Base-by-base conservation (phyloP, 1,284 basidiomycete genomes). In the Ganoderma lucidum region DNA sequence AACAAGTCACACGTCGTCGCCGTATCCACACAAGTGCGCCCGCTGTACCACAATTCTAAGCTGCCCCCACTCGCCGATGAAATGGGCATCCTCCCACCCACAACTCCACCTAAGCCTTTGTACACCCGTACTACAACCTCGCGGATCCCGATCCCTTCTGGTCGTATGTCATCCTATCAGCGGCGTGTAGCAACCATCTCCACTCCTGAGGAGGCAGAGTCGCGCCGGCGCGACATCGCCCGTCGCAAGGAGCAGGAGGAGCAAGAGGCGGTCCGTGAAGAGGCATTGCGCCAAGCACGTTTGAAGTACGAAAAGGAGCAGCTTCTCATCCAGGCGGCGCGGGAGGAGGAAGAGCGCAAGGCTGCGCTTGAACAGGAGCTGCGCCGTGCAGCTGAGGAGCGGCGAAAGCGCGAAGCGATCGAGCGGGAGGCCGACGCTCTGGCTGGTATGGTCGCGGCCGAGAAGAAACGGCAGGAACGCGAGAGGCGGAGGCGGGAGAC, bases 401-500 rank as follows among this genome's bases (percentile, higher is more conserved):
- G 84, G 41, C 82, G 78, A 39, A 78, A 79, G 66, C 83, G 82
- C 64, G 88, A 88, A 71, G 79, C 80, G 68, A 77, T 83, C 45
- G 87, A 87, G 69, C 81, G 79, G 67, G 83, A 83, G 66, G 83
- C 85, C 65, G 91, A 91, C 64, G 87, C 89, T 64, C 77, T 79
- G 41, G 83, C 82, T 75, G 76, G 39, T 71, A 71, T 64, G 85
- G 87, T 73, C 77, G 87, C 70, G 19, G 86, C 84, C 72, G 84
- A 86, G 70, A 84, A 83, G 68, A 87, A 83, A 74, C 80, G 80
- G 62, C 64, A 79, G 30, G 89, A 87, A 15, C 83, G 85, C 66
- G 85, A 88, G 74, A 82, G 85, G 61, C 79, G 90, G 61, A 65
- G 86, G 62, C 84, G 87, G 67, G 85, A 90, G 70, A 85, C 89